Percentiles rank a stretch among this genome's conserved stretches.
Evolutionary conservation across 306 rosid genomes (phyloP).

Genomic region (Quercus variabilis): DNA sequence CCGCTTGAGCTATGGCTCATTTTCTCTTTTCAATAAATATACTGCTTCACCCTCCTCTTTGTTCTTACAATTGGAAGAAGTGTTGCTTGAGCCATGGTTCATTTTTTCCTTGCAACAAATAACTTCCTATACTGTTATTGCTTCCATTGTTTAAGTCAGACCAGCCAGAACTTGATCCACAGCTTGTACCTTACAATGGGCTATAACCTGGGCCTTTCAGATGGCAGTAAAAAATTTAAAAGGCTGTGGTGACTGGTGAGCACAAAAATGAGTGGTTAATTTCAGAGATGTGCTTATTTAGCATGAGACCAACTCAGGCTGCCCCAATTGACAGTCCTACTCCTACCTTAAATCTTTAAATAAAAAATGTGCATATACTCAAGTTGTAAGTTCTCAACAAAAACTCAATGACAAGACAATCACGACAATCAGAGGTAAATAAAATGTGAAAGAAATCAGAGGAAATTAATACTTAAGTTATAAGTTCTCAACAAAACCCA

Average conservation of each 20-base stretch:
- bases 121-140: not conserved
- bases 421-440: not conserved
- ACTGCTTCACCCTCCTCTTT: not conserved
- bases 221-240: not conserved
- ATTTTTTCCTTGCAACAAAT: not conserved
- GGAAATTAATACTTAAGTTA: not conserved
- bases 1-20: not conserved
- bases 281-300: not conserved
- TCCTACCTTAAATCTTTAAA: not conserved
- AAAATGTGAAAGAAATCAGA: not conserved
- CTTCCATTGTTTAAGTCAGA: constrained; percentile 3
- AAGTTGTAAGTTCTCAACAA: not conserved
- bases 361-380: not conserved
- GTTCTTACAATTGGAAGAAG: not conserved
- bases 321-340: not conserved
- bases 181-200: not conserved
- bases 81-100: not conserved
- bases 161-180: not conserved
- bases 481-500: not conserved
- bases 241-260: not conserved
- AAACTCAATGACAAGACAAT: not conserved
- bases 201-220: not conserved
- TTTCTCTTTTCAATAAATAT: not conserved
- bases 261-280: not conserved
- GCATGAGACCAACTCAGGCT: not conserved